Percentiles rank a stretch among this genome's conserved stretches.
Evolutionary conservation across 768 basidiomycete species (phyloP).

Genomic region (Daedaleopsis sinensis): DNA sequence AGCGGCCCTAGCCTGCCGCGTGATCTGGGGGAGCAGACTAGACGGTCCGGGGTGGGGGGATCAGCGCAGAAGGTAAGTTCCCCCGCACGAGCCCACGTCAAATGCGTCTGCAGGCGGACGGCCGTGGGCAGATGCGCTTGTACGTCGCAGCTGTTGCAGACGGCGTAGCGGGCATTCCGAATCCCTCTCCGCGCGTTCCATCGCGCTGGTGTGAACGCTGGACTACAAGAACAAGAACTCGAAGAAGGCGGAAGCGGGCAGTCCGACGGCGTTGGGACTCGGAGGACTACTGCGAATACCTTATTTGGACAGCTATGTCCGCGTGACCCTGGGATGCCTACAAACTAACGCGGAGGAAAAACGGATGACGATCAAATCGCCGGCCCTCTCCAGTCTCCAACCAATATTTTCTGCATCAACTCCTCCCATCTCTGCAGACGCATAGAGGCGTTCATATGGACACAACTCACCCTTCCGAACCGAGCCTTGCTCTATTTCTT

Average conservation of each 20-base stretch:
- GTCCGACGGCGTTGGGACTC: background rate
- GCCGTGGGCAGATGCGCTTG: no score
- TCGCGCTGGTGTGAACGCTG: background rate
- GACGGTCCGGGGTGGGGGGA: conserved; percentile 15
- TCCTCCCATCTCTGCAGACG: background rate
- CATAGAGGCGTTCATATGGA: conserved; percentile 1
- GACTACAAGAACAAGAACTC: background rate
- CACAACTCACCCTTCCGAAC: conserved; percentile 4
- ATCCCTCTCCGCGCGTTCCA: no score
- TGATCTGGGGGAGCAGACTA: conserved; percentile 11
- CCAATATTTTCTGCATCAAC: background rate
- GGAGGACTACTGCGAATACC: conserved; percentile 15
- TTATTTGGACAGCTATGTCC: conserved; percentile 8
- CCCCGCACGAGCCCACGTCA: conserved; percentile 4
- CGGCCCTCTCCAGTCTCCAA: background rate
- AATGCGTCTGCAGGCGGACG: background rate
- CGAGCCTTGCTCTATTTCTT: conserved; percentile 21
- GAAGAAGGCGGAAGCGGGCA: background rate
- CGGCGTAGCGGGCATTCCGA: no score
- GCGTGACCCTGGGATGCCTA: conserved; percentile 8
- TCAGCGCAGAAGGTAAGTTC: conserved; percentile 8
- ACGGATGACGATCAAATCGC: background rate
- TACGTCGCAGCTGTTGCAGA: no score
- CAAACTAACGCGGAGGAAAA: background rate
- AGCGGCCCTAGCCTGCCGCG: conserved; percentile 14